These are phyloP conservation scores for Aureobasidium lini DNA, from an alignment of 2,329 filamentous ascomycete species.

Conservation along the genomic window DNA sequence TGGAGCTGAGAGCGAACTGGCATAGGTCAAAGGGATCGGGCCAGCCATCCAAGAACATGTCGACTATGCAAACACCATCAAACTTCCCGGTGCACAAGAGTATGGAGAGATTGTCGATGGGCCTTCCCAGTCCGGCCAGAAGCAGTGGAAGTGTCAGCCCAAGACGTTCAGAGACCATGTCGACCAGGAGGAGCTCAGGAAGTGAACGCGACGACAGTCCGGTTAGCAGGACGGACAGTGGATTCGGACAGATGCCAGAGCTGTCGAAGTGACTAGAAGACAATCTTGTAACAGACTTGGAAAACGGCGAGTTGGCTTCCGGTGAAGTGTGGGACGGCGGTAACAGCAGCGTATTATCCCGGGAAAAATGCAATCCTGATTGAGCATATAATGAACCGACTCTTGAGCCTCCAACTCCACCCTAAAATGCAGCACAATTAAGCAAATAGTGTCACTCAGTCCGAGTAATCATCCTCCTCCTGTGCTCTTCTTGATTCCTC, in stretches of 20 bases:
- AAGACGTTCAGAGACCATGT: conserved; percentile 4
- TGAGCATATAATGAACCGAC: not conserved
- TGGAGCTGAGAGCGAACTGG: not conserved
- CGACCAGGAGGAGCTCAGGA: conserved; percentile 4
- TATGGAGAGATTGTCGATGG: not conserved
- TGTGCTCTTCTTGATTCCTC: not conserved
- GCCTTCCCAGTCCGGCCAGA: not conserved
- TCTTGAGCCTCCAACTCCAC: not conserved
- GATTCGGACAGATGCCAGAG: not conserved
- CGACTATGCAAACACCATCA: not conserved
- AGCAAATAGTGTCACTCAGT: not conserved
- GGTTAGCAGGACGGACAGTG: conserved; percentile 6
- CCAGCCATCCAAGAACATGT: not conserved
- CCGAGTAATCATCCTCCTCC: conserved; percentile 4
- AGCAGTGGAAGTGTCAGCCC: not conserved
- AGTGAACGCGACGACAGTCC: not conserved
- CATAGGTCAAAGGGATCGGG: not conserved
- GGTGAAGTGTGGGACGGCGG: not conserved
- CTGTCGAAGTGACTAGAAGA: not conserved
- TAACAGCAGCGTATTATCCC: no score
- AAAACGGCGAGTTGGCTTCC: not conserved
- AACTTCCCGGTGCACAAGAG: not conserved
- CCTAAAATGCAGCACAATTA: not conserved
- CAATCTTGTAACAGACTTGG: not conserved
- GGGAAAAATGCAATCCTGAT: not conserved